Evolutionary conservation across 441 rosid genomes (phyloP), one percentile per base, ranked within the genome.

Genomic region (Croton setiger): DNA sequence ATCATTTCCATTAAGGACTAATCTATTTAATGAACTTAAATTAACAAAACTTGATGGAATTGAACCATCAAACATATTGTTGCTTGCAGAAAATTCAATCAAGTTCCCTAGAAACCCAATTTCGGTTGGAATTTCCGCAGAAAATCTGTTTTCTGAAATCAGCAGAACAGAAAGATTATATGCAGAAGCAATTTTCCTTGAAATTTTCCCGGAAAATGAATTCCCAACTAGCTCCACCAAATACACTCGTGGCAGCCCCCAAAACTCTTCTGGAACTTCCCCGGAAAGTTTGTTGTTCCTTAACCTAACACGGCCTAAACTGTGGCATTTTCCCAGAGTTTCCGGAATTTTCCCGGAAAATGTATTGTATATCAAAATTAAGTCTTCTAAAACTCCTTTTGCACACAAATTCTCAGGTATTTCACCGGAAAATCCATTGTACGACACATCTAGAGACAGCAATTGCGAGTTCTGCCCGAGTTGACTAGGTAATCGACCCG

Each of bases 191-290:
- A 96, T 82, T n/a, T 68, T 71, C 49, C 72, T 80, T 3, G 90
- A 82, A n/a, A 96, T 70, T 27, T 81, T 66, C 2, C 99, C 99
- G 0, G 96, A 78, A 7, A 96, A 82, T 13, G 83, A 80, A 72
- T 92, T 92, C 21, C 76, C 80, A 9, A 47, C 71, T 0, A 92
- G 87, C 72, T 90, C 97, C 39, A 92, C 80, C 81, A 95, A 76
- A 77, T 82, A 83, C 5, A 92, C 86, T 6, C 78, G 79, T 10
- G 98, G 95, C 57, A 95, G 82, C n/a, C 99, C 98, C 99, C 98
- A 95, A 53, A 95, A 75, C 3, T 82, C 85, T 4, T 71, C 44
- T 9, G 99, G 97, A 60, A 96, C 85, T 21, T 67, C 69, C 10
- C 98, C 99, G 11, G 91, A 79, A 13, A 96, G 79, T 63, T 47